phyloP scores from a whole-genome alignment of 2,329 filamentous ascomycete genomes.

The Colletotrichum zoysiae region DNA sequence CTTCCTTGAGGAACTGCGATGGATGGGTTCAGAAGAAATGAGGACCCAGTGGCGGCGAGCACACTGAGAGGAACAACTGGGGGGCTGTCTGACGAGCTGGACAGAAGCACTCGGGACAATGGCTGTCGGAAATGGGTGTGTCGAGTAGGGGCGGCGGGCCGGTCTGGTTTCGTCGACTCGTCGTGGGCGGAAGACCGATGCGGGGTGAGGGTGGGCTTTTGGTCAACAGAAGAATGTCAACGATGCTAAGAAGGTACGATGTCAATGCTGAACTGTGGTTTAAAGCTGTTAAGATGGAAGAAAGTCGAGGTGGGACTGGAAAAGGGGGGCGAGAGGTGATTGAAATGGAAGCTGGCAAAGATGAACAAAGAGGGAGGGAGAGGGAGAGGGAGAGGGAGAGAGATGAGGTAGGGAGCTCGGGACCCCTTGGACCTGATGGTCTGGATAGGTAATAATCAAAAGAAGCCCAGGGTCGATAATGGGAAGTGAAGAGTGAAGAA shows the following conservation, averaged over 20 bases:
- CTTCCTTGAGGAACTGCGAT: neutral
- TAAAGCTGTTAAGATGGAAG: neutral
- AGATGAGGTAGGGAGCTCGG: constrained; percentile 19
- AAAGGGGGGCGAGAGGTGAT: constrained; percentile 1
- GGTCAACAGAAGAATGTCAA: neutral
- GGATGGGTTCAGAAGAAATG: neutral
- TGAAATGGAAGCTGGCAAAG: constrained; percentile 1
- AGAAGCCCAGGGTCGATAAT: constrained; percentile 30
- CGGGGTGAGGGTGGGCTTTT: neutral
- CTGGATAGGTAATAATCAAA: constrained; percentile 32
- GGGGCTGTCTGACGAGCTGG: neutral
- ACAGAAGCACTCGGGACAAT: constrained; percentile 27
- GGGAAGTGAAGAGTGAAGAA: constrained; percentile 25
- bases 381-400: neutral
- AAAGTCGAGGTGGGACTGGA: neutral
- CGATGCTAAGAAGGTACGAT: neutral
- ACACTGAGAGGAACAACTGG: neutral
- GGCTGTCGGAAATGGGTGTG: constrained; percentile 29
- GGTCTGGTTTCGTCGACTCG: constrained; percentile 20
- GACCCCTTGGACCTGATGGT: constrained; percentile 24
- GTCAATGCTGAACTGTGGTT: neutral
- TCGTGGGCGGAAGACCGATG: neutral
- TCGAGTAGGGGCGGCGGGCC: constrained; percentile 10
- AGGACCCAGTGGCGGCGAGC: neutral
- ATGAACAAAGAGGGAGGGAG: neutral